These are phyloP conservation scores for Citrus medica DNA, from an alignment of 345 rosid genomes.

Conservation along the genomic window DNA sequence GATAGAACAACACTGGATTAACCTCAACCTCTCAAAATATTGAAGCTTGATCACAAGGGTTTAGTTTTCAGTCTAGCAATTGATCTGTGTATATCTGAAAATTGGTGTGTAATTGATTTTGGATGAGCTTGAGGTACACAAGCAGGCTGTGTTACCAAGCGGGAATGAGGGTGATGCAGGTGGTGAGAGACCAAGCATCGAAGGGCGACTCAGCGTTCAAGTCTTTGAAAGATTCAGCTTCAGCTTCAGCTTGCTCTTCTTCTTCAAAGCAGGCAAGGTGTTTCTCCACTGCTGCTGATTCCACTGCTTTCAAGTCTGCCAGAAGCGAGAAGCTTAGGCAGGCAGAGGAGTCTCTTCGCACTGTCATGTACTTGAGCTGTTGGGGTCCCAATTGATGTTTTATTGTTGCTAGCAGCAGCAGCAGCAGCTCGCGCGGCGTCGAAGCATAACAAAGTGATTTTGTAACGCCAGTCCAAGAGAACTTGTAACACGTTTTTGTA, in stretches of 20 bases:
- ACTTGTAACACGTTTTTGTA: not conserved
- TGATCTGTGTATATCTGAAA: not conserved
- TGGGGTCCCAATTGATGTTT: slow-evolving; percentile 60
- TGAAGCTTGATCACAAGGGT: not conserved
- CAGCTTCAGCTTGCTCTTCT: slow-evolving; percentile 29
- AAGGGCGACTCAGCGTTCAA: slow-evolving; percentile 37
- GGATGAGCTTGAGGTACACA: slow-evolving; percentile 31
- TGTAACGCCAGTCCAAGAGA: not conserved
- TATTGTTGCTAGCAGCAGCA: too few relatives aligned
- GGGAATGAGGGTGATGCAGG: slow-evolving; percentile 30
- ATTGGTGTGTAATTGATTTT: not conserved
- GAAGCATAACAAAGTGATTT: not conserved
- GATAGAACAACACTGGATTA: too few relatives aligned
- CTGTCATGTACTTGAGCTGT: slow-evolving; percentile 78
- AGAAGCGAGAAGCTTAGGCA: slow-evolving; percentile 43
- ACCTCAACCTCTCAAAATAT: not conserved
- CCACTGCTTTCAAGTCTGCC: slow-evolving; percentile 28
- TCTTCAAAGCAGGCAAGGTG: slow-evolving; percentile 43
- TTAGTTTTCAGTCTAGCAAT: not conserved
- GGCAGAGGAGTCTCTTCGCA: slow-evolving; percentile 71
- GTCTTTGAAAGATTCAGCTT: slow-evolving; percentile 41
- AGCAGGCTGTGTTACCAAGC: slow-evolving; percentile 35
- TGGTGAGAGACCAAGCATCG: slow-evolving; percentile 52
- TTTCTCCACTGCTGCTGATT: slow-evolving; percentile 38
- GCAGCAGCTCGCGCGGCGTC: not conserved